Evolutionary conservation across 2,329 filamentous ascomycete genomes (phyloP).

Genomic region (Neurospora sp.): DNA sequence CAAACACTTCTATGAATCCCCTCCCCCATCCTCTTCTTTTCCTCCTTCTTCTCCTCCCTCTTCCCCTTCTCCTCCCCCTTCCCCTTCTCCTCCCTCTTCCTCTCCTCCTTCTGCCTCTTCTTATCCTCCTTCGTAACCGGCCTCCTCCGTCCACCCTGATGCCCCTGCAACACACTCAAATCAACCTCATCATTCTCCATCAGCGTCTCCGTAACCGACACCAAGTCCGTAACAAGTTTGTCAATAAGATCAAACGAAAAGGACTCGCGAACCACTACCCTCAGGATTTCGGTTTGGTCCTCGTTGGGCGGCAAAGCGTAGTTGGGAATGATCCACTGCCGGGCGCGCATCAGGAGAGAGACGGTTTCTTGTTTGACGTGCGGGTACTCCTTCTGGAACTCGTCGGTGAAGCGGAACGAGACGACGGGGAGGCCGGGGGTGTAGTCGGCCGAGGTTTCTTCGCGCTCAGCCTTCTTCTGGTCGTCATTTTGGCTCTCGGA

Average conservation of each 20-base stretch:
- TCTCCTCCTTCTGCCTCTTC: slow-evolving; percentile 1
- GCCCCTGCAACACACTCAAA: slow-evolving; percentile 33
- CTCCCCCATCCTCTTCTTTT: slow-evolving; percentile 16
- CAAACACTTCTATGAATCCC: slow-evolving; percentile 20
- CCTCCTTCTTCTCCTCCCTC: slow-evolving; percentile 5
- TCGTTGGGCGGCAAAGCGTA: slow-evolving; percentile 55
- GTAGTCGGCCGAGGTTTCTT: slow-evolving; percentile 48
- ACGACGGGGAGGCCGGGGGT: slow-evolving; percentile 58
- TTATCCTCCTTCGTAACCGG: background rate
- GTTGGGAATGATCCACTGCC: slow-evolving; percentile 64
- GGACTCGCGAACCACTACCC: slow-evolving; percentile 57
- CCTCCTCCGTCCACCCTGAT: slow-evolving; percentile 6
- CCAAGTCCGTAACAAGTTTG: slow-evolving; percentile 50
- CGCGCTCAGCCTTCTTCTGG: slow-evolving; percentile 6
- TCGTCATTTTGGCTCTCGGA: background rate
- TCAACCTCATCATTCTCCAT: slow-evolving; percentile 44
- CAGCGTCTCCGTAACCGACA: slow-evolving; percentile 48
- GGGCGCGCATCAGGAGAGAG: slow-evolving; percentile 50
- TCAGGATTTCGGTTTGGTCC: slow-evolving; percentile 52
- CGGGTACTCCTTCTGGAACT: slow-evolving; percentile 49
- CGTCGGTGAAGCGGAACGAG: slow-evolving; percentile 53
- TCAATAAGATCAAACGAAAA: slow-evolving; percentile 61
- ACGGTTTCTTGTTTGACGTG: slow-evolving; percentile 55
- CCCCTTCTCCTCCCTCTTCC: background rate
- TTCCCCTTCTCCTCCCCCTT: slow-evolving; percentile 1